Percentiles rank a stretch among this genome's conserved stretches.
phyloP scores from a whole-genome alignment of 2,329 filamentous ascomycete species.

The Orbilia ellipsospora region DNA sequence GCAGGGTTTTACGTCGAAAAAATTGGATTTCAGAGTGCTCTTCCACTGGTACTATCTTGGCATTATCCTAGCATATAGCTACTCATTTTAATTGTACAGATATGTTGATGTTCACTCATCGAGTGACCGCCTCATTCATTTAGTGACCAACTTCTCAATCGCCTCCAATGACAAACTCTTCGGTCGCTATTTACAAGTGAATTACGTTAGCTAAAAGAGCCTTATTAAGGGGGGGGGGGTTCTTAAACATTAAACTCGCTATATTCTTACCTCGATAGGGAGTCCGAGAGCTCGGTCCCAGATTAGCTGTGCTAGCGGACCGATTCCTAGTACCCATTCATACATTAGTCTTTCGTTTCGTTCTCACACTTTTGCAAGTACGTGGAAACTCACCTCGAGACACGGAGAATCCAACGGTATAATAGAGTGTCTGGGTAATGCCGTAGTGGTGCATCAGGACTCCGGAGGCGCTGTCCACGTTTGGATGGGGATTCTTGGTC shows the following conservation, averaged over 20 bases:
- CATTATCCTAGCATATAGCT: background rate
- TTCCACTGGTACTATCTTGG: too few species aligned
- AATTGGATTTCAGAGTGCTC: too few species aligned
- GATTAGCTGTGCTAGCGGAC: slow-evolving; percentile 91
- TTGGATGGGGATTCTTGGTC: slow-evolving; percentile 97
- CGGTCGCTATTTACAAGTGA: slow-evolving; percentile 68
- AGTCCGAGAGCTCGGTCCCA: slow-evolving; percentile 95
- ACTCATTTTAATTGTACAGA: slow-evolving; percentile 23
- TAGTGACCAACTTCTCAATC: slow-evolving; percentile 73
- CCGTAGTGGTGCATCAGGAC: slow-evolving; percentile 98
- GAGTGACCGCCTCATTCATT: background rate
- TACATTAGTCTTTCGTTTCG: slow-evolving; percentile 60
- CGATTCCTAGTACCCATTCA: slow-evolving; percentile 68
- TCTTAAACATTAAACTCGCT: background rate
- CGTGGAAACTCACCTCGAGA: slow-evolving; percentile 66
- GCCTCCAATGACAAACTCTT: slow-evolving; percentile 97
- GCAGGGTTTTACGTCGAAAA: background rate
- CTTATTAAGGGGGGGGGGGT: background rate
- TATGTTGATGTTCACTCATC: background rate
- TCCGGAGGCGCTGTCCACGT: slow-evolving; percentile 92
- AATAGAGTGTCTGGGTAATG: slow-evolving; percentile 94
- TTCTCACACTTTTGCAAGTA: background rate
- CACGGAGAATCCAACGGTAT: slow-evolving; percentile 78
- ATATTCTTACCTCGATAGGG: slow-evolving; percentile 77
- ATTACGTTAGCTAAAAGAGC: background rate